Conservation (phyloP, 169 alveolate species). For the Plasmodium inui region DNA sequence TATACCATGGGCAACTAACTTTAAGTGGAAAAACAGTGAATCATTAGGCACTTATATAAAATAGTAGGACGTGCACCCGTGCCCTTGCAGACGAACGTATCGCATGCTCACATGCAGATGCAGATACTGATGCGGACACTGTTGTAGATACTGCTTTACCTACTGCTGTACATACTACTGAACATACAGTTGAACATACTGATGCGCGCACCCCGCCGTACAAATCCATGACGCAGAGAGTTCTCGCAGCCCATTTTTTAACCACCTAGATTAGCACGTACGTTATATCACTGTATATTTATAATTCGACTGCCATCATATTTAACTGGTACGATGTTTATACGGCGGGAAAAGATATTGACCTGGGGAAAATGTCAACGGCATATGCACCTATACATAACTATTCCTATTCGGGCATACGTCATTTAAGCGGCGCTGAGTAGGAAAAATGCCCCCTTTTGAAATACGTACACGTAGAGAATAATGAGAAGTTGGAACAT, state of each 20-base stretch:
- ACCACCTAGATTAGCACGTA: background rate
- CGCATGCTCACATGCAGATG: background rate
- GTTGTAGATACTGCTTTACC: background rate
- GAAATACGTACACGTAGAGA: background rate
- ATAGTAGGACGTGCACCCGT: background rate
- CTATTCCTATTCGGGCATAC: background rate
- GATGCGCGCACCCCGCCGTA: background rate
- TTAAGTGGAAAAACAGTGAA: background rate
- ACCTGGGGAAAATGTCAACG: background rate
- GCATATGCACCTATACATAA: background rate
- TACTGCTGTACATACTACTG: too few species aligned
- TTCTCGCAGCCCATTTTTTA: background rate
- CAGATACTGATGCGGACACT: background rate
- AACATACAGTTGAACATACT: too few species aligned
- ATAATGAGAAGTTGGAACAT: background rate
- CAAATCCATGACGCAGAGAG: background rate
- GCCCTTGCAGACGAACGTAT: background rate
- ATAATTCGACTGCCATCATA: background rate
- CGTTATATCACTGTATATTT: background rate
- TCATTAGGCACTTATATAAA: background rate
- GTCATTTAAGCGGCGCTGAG: background rate
- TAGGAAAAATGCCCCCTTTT: background rate
- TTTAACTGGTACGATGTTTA: background rate
- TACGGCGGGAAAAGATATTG: background rate
- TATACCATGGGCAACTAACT: background rate